Conservation (phyloP, 768 basidiomycete genomes). For the Mycena rebaudengoi region DNA sequence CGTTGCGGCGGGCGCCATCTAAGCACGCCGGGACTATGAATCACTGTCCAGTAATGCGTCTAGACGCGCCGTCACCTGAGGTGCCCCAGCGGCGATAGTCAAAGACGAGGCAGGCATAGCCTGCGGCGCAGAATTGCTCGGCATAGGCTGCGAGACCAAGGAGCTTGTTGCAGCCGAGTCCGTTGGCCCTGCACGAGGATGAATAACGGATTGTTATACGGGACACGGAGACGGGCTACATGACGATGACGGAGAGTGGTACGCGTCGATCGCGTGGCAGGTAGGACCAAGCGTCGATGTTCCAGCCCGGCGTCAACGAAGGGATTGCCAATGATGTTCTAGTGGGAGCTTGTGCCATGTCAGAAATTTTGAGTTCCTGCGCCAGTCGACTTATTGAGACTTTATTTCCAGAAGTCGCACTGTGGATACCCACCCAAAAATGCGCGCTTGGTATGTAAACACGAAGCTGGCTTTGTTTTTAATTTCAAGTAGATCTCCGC, state of each 20-base stretch:
- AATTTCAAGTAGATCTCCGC: too few relatives aligned
- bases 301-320: slow-evolving; percentile 39
- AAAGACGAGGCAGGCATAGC: slow-evolving; percentile 42
- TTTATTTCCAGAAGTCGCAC: too few relatives aligned
- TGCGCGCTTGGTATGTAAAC: too few relatives aligned
- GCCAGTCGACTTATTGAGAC: too few relatives aligned
- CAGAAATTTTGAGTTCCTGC: too few relatives aligned
- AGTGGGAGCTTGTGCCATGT: too few relatives aligned
- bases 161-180: slow-evolving; percentile 35
- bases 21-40: neutral
- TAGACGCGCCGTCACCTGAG: slow-evolving; percentile 30
- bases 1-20: slow-evolving; percentile 41
- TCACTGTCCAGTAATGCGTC: neutral
- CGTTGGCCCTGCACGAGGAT: slow-evolving; percentile 36
- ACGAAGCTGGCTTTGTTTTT: too few relatives aligned
- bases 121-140: slow-evolving; percentile 34
- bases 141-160: slow-evolving; percentile 37
- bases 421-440: too few relatives aligned
- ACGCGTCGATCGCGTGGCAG: slow-evolving; percentile 16
- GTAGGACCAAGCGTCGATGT: slow-evolving; percentile 42
- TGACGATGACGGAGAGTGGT: slow-evolving; percentile 31
- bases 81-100: slow-evolving; percentile 46
- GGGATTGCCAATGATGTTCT: slow-evolving; percentile 30
- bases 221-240: slow-evolving; percentile 14
- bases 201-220: neutral